Evolutionary conservation across 148 eudicot genomes (phyloP).

Genomic region (Cornus controversa): DNA sequence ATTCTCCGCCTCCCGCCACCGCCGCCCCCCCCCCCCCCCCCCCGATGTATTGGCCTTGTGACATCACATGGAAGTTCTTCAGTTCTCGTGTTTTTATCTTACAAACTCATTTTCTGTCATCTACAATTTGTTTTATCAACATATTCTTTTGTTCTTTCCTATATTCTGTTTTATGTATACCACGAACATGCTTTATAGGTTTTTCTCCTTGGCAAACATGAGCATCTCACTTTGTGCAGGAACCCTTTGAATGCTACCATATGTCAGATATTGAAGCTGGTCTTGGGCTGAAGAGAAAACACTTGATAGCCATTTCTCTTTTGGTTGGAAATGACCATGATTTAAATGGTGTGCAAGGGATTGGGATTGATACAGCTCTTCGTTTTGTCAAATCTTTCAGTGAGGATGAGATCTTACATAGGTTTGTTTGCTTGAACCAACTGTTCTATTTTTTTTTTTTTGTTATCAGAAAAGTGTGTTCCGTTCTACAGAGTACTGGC

Average conservation of each 20-base stretch:
- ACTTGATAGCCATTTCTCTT: slow-evolving; percentile 84
- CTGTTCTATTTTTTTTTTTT: slow-evolving; percentile 7
- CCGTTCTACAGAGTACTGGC: not conserved
- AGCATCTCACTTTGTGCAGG: slow-evolving; percentile 45
- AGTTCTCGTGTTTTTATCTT: not conserved
- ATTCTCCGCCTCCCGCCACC: not conserved
- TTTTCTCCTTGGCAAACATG: slow-evolving; percentile 13
- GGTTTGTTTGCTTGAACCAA: slow-evolving; percentile 40
- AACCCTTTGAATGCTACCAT: slow-evolving; percentile 85
- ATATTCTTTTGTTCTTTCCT: not conserved
- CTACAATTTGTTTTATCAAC: not conserved
- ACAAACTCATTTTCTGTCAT: not conserved
- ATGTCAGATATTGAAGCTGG: slow-evolving; percentile 72
- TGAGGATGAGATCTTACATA: slow-evolving; percentile 76
- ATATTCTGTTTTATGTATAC: slow-evolving; percentile 3
- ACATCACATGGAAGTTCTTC: not conserved
- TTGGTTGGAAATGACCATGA: slow-evolving; percentile 89
- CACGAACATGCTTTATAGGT: not conserved
- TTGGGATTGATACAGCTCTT: slow-evolving; percentile 85
- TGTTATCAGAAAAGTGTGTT: not conserved
- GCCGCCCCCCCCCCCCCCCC: not conserved
- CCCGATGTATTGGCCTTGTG: not conserved
- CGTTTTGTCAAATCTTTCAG: slow-evolving; percentile 71
- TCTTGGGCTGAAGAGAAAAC: slow-evolving; percentile 84
- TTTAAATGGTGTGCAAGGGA: slow-evolving; percentile 76